phyloP scores from a whole-genome alignment of 768 basidiomycete species.

The Lentinus tigrinus region DNA sequence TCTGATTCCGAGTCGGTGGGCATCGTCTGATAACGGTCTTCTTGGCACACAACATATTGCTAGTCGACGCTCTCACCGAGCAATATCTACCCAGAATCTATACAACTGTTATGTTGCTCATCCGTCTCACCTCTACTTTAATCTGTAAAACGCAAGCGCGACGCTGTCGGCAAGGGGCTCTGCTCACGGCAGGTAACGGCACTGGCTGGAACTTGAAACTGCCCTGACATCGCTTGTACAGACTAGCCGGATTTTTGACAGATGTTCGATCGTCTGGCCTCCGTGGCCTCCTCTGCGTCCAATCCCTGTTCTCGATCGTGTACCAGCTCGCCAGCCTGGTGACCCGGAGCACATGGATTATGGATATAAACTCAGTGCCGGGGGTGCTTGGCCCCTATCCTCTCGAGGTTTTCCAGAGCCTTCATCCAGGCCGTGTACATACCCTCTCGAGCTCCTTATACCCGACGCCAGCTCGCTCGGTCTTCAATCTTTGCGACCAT shows the following conservation, averaged over 20 bases:
- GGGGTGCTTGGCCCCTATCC: neutral
- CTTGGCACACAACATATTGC: too few relatives aligned
- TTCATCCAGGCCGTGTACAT: neutral
- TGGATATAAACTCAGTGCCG: neutral
- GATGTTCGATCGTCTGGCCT: neutral
- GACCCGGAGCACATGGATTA: neutral
- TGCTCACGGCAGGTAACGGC: neutral
- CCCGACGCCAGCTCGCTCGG: neutral
- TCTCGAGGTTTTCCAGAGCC: neutral
- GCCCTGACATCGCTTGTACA: neutral
- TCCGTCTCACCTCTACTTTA: too few relatives aligned
- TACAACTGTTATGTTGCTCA: too few relatives aligned
- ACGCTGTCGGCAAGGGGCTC: too few relatives aligned
- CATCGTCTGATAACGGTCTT: too few relatives aligned
- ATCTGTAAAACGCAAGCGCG: too few relatives aligned
- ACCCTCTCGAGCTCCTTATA: neutral
- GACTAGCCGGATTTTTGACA: neutral
- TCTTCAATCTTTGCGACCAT: neutral
- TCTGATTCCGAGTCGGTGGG: too few relatives aligned
- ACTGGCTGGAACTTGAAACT: neutral
- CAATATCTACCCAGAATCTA: too few relatives aligned
- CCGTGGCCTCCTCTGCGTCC: neutral
- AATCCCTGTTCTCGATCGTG: neutral
- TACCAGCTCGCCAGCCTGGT: neutral
- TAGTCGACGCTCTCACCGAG: too few relatives aligned